A percentile compares a stretch with the other conserved stretches of the same genome.
Conservation (phyloP, 345 rosid species). For the Alliaria petiolata region DNA sequence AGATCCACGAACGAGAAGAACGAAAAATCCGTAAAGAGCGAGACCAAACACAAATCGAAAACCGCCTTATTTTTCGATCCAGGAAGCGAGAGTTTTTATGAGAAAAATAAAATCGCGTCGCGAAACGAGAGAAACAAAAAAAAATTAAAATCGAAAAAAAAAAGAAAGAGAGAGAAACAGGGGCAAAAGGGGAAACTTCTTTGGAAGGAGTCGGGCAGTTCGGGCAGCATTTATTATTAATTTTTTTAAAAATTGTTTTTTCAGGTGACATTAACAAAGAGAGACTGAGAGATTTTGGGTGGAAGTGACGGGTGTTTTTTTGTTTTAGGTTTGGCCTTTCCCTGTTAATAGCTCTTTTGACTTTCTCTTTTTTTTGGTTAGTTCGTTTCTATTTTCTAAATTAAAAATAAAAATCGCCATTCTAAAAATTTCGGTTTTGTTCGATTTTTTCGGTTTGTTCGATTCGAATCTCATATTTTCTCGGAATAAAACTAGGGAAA, state of each 20-base stretch:
- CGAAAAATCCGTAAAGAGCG: slow-evolving; percentile 34
- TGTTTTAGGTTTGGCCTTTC: not conserved
- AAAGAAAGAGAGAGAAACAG: slow-evolving; percentile 14
- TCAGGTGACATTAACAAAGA: not conserved
- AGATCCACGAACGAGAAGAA: slow-evolving; percentile 23
- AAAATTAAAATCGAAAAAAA: not conserved
- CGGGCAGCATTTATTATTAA: slow-evolving; percentile 28
- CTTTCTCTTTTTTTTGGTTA: not conserved
- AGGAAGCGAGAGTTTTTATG: not conserved
- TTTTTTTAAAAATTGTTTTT: not conserved
- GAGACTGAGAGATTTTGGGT: not conserved
- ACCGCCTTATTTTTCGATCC: slow-evolving; percentile 29
- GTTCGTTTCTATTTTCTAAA: not conserved
- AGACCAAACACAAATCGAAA: slow-evolving; percentile 13
- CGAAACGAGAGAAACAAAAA: slow-evolving; percentile 16
- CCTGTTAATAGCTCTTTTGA: slow-evolving; percentile 12
- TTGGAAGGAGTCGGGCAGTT: slow-evolving; percentile 37
- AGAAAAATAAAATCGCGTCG: not conserved
- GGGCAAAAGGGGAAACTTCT: slow-evolving; percentile 33
- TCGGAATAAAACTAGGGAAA: too few species aligned
- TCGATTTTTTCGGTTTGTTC: not conserved
- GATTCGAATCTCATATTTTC: too few species aligned
- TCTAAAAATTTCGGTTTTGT: not conserved
- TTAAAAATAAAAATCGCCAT: not conserved
- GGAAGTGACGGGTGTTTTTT: not conserved